Evolutionary conservation across 805 yeast genomes (phyloP).

Genomic region (Metschnikowia borealis): DNA sequence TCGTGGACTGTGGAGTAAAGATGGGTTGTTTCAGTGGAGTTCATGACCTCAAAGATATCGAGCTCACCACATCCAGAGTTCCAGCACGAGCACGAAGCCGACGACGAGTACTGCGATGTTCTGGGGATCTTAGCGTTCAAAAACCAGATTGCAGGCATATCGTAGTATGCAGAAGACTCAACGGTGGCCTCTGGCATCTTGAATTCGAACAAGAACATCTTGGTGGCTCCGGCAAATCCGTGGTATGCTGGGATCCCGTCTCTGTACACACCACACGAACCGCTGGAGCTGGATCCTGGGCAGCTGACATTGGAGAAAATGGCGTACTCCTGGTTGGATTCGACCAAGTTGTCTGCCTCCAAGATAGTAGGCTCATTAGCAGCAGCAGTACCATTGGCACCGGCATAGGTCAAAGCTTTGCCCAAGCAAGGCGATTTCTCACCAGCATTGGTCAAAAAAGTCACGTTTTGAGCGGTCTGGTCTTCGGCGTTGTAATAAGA

Average conservation of each 20-base stretch:
- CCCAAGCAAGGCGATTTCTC: slow-evolving; percentile 61
- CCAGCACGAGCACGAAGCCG: slow-evolving; percentile 71
- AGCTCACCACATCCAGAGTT: slow-evolving; percentile 75
- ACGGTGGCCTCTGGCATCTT: slow-evolving; percentile 55
- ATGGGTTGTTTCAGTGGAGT: slow-evolving; percentile 50
- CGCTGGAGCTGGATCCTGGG: slow-evolving; percentile 47
- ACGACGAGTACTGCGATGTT: slow-evolving; percentile 64
- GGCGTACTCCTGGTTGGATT: slow-evolving; percentile 56
- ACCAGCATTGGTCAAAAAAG: slow-evolving; percentile 66
- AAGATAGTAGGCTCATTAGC: slow-evolving; percentile 49
- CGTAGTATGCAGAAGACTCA: slow-evolving; percentile 34
- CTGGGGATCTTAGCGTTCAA: slow-evolving; percentile 70
- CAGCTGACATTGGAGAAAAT: slow-evolving; percentile 60
- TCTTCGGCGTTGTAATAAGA: slow-evolving; percentile 54
- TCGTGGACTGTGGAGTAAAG: slow-evolving; percentile 70
- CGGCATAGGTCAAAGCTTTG: slow-evolving; percentile 61
- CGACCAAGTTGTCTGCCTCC: slow-evolving; percentile 43
- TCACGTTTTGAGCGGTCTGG: slow-evolving; percentile 56
- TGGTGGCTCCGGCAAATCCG: slow-evolving; percentile 63
- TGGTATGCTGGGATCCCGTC: slow-evolving; percentile 70
- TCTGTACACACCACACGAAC: slow-evolving; percentile 75
- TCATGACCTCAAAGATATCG: slow-evolving; percentile 72
- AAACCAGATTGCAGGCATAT: slow-evolving; percentile 77
- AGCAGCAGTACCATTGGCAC: slow-evolving; percentile 46
- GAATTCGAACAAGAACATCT: slow-evolving; percentile 72